phyloP scores from a whole-genome alignment of 164 flowering plant genomes.

The Vitis labrusca region DNA sequence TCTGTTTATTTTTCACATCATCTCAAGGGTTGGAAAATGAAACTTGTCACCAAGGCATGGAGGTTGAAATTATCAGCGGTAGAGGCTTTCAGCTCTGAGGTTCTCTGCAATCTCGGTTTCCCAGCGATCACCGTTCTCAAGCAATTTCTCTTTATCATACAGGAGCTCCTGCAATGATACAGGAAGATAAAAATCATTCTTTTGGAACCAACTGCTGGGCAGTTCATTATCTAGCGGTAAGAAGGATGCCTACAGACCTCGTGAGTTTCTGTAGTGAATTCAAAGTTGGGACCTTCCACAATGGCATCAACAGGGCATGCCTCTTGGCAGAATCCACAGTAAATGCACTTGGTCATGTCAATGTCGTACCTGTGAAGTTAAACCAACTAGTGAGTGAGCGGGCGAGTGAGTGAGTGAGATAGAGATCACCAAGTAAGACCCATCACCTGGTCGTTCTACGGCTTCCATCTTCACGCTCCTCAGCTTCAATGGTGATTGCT shows the following conservation, averaged over 20 bases:
- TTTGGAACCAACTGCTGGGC: background rate
- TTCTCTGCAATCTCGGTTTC: constrained; percentile 99
- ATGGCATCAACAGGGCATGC: constrained; percentile 99
- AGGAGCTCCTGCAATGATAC: constrained; percentile 68
- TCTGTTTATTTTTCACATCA: constrained; percentile 17
- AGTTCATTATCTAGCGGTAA: background rate
- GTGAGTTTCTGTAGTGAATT: constrained; percentile 96
- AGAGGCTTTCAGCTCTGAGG: constrained; percentile 91
- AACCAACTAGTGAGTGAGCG: constrained; percentile 1
- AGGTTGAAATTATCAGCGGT: constrained; percentile 48
- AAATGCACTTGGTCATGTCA: constrained; percentile 99
- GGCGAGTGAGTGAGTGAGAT: background rate
- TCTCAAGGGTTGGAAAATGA: background rate
- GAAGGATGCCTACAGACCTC: constrained; percentile 53
- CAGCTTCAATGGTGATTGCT: constrained; percentile 99
- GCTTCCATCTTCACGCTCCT: constrained; percentile 99
- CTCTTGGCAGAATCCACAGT: constrained; percentile 99
- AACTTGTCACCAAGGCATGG: background rate
- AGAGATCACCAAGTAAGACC: constrained; percentile 3
- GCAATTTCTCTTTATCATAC: constrained; percentile 96
- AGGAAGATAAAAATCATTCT: background rate
- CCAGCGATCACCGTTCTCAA: constrained; percentile 98
- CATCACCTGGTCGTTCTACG: constrained; percentile 90
- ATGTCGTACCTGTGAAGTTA: constrained; percentile 79
- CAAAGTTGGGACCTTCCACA: constrained; percentile 99